Evolutionary conservation across 2,329 filamentous ascomycete species (phyloP).

Genomic region (Neonectria punicea): DNA sequence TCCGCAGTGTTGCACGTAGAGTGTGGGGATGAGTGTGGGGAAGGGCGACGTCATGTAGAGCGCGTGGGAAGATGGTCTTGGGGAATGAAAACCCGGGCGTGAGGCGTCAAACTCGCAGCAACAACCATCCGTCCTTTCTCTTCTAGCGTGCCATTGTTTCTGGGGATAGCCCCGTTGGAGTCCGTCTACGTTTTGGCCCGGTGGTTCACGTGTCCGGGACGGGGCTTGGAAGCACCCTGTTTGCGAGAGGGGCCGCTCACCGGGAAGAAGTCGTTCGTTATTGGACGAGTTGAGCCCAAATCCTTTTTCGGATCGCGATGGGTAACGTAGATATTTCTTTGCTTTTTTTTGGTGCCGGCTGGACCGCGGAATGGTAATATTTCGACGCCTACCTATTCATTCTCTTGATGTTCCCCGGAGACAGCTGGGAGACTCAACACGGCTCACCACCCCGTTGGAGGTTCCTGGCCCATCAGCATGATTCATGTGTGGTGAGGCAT

Average conservation of each 20-base stretch:
- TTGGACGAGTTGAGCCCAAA: constrained; percentile 1
- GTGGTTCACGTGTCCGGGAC: background rate
- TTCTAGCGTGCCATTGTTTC: constrained; percentile 7
- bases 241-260: background rate
- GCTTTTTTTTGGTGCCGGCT: background rate
- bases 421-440: background rate
- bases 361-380: background rate
- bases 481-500: constrained; percentile 10
- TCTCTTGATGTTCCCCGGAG: background rate
- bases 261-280: background rate
- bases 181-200: background rate
- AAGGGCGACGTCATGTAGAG: constrained; percentile 40
- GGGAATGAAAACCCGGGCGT: constrained; percentile 33
- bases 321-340: constrained; percentile 1
- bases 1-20: constrained; percentile 18
- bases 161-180: background rate
- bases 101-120: background rate
- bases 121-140: background rate
- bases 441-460: background rate
- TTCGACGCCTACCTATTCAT: background rate
- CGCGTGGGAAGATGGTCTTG: constrained; percentile 18
- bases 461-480: constrained; percentile 17
- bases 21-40: constrained; percentile 36
- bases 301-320: background rate
- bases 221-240: constrained; percentile 2